These are phyloP conservation scores for Pyrenophora teres DNA, from an alignment of 2,329 filamentous ascomycete genomes.

Conservation along the genomic window DNA sequence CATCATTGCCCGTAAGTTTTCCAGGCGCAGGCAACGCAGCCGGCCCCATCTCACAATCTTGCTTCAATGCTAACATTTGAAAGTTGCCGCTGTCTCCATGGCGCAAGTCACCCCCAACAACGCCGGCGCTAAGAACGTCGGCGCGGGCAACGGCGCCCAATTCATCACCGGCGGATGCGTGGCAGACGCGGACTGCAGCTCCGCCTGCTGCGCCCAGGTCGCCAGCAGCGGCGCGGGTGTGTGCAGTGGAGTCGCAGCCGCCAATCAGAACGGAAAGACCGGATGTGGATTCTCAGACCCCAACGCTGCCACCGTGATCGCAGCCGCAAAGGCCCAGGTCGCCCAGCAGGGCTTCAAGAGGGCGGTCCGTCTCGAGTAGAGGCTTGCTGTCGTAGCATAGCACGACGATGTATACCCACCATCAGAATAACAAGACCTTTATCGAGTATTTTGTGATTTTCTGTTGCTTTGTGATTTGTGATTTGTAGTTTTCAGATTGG, in stretches of 20 bases:
- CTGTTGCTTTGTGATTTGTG: too few relatives aligned
- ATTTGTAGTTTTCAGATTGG: neutral
- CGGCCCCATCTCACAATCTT: neutral
- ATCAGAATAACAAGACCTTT: neutral
- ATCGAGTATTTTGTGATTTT: neutral
- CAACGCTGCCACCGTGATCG: slow-evolving; percentile 34
- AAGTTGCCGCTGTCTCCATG: slow-evolving; percentile 23
- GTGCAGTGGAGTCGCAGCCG: slow-evolving; percentile 36
- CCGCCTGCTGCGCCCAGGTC: slow-evolving; percentile 33
- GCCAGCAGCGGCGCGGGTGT: slow-evolving; percentile 29
- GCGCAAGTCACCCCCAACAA: slow-evolving; percentile 34
- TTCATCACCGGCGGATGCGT: slow-evolving; percentile 42
- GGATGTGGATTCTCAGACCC: slow-evolving; percentile 39
- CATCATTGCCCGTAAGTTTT: slow-evolving; percentile 15
- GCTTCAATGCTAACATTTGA: neutral
- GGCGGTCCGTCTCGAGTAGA: slow-evolving; percentile 20
- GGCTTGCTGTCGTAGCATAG: neutral
- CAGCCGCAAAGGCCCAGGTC: slow-evolving; percentile 38
- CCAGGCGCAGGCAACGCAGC: too few relatives aligned
- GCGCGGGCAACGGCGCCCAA: slow-evolving; percentile 31
- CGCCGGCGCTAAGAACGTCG: slow-evolving; percentile 35
- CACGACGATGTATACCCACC: neutral
- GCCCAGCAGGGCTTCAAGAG: slow-evolving; percentile 37
- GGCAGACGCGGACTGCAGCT: slow-evolving; percentile 35
- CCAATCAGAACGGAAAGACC: slow-evolving; percentile 38